These are phyloP conservation scores for Novymonas esmeraldas DNA, from an alignment of 208 protist species.

Conservation along the genomic window DNA sequence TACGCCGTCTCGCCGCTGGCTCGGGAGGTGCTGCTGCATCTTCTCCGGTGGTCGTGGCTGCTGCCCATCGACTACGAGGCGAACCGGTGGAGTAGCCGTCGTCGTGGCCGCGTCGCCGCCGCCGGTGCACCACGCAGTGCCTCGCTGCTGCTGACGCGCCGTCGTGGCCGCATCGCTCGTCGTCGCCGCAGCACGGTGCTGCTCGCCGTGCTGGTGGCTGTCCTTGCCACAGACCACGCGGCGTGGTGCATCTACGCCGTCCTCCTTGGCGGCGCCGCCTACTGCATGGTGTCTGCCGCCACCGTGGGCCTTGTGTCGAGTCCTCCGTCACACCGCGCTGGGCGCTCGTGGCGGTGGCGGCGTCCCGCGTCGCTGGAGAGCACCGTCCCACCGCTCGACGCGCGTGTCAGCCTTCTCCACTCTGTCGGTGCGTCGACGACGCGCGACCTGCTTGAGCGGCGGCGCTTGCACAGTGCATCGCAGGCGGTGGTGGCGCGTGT, in stretches of 20 bases:
- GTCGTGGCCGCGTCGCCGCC: not conserved
- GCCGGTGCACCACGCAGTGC: not conserved
- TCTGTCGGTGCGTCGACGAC: slow-evolving; percentile 43
- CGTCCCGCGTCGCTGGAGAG: not conserved
- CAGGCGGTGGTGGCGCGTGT: slow-evolving; percentile 52
- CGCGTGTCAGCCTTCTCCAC: slow-evolving; percentile 48
- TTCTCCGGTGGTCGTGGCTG: slow-evolving; percentile 64
- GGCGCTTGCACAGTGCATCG: slow-evolving; percentile 33
- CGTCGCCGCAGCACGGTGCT: not conserved
- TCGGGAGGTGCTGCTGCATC: slow-evolving; percentile 51
- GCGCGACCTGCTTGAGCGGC: slow-evolving; percentile 40
- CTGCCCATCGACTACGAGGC: slow-evolving; percentile 51
- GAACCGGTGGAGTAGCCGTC: slow-evolving; percentile 1
- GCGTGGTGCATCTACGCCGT: not conserved
- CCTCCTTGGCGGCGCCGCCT: not conserved
- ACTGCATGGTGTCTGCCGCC: slow-evolving; percentile 6
- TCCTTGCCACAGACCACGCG: slow-evolving; percentile 8
- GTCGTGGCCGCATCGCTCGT: not conserved
- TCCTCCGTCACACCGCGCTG: slow-evolving; percentile 13
- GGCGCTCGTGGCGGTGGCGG: not conserved
- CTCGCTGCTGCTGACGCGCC: not conserved
- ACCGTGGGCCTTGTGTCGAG: slow-evolving; percentile 12
- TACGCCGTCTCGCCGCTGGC: slow-evolving; percentile 60
- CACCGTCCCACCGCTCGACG: slow-evolving; percentile 24
- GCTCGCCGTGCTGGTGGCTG: slow-evolving; percentile 7